Base-by-base conservation (phyloP, 176 grass and related monocot species). In the Phragmites australis region DNA sequence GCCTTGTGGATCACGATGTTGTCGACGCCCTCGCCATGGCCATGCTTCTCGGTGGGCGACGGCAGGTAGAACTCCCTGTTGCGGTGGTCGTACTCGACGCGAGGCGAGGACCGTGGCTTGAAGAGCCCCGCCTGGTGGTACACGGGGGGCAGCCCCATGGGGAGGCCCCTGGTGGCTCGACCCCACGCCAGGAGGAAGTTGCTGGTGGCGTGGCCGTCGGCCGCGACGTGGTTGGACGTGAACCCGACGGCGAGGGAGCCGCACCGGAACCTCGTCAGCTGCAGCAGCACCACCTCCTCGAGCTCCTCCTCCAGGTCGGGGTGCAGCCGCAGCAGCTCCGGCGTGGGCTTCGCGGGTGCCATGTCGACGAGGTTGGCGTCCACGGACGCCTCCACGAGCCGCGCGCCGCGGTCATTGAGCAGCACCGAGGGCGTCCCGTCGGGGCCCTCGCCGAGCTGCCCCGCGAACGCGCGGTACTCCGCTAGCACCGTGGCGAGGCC, bases 111-210 rank as follows among this genome's bases (percentile, higher is more conserved):
- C 0, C 91, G 85, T 2, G 82, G 78, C 51, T 49, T 31, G 78
- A 90, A 88, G 40, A 90, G 50, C 2, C 22, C 79, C 12, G 39
- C 67, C 1, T 63, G 83, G 78, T 85, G 71, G 61, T 75, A 52
- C 72, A 86, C 45, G 0, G 88, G 86, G 16, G 50, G 29, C 0
- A 21, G 72, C 8, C 77, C 76, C 9, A 77, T 22, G 5, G 62
- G 44, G 25, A 89, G 85, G 2, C 87, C 89, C 45, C 86, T 57
- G 34, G 86, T 82, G 41, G 87, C 87, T 12, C 54, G 89, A 0
- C 86, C 93, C 89, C 93, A 95, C n/a, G 87, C 89, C 1, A 92
- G 81, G 6, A 92, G 81, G 81, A 92, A 92, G 47, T 88, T 87
- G 62, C 84, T 85, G 13, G 77, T 81, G 74, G 84, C 93, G 53